Base-by-base conservation (phyloP, 1,139 yeast species). In the Saccharomyces hybrid region DNA sequence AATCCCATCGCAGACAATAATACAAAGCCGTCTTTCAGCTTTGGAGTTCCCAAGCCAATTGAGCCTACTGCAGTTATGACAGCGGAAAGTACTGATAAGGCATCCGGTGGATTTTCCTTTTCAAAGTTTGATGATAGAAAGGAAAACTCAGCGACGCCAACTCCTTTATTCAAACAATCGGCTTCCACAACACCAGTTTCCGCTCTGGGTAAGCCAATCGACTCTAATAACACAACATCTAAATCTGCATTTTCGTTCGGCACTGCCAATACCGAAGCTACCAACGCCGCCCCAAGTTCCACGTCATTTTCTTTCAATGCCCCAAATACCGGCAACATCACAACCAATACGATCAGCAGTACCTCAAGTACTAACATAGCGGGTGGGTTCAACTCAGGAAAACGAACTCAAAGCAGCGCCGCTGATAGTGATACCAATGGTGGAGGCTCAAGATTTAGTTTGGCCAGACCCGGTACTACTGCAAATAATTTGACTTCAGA, bases 221-320 rank as follows among this genome's bases (percentile, higher is more conserved):
- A 5, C 14, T 6, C 34, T 7, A 16, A 26, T 27, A 27, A 11
- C 28, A 25, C 26, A 25, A 8, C 52, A 42, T 31, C 53, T n/a
- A 54, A 52, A 34, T 55, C 62, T 16, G 50, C 55, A 13, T 54
- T 58, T 26, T 48, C 57, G 2, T 55, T 58, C 48, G 58, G 57
- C 29, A 32, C 52, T 31, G 42, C 52, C 7, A 11, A 56, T 9
- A 47, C 42, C 7, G 41, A 50, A 11, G 16, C 49, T 26, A 32
- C 56, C 19, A 25, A 28, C 11, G 48, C 42, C 23, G 49, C 26
- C 14, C 23, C 44, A 26, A 51, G 11, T 47, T 53, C 46, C 5
- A 46, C 23, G 25, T 13, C 48, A 28, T 46, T 54, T 46, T 51
- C 42, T 44, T 52, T 44, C 26, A 46, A 46, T 29, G 25, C 48